phyloP scores from a whole-genome alignment of 768 basidiomycete species.

The Agrocybe praecox region DNA sequence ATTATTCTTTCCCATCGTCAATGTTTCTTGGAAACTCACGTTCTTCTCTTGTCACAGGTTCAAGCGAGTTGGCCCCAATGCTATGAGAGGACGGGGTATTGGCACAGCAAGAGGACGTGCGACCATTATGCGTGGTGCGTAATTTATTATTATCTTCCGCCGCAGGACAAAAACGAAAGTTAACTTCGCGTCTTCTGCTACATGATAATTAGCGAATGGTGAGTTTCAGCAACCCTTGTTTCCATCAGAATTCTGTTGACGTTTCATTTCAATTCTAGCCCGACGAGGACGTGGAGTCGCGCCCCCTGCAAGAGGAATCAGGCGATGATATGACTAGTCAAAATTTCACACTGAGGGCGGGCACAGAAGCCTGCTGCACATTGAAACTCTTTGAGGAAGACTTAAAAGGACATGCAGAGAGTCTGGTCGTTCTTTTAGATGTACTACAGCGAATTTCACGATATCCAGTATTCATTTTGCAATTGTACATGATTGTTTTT shows the following conservation, averaged over 20 bases:
- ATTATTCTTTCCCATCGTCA: not conserved
- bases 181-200: slow-evolving; percentile 16
- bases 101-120: slow-evolving; percentile 98
- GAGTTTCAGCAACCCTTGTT: slow-evolving; percentile 21
- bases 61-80: slow-evolving; percentile 97
- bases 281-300: slow-evolving; percentile 85
- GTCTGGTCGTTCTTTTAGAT: not conserved
- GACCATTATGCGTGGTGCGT: slow-evolving; percentile 95
- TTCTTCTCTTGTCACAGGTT: slow-evolving; percentile 63
- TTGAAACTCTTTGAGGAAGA: not conserved
- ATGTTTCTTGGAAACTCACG: slow-evolving; percentile 9
- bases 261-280: slow-evolving; percentile 43
- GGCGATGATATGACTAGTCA: slow-evolving; percentile 55
- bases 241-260: slow-evolving; percentile 12
- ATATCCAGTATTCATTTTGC: not conserved
- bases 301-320: slow-evolving; percentile 75
- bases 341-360: not conserved
- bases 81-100: slow-evolving; percentile 98
- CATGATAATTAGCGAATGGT: slow-evolving; percentile 69
- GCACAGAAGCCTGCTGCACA: not conserved
- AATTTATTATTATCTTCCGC: slow-evolving; percentile 5
- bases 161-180: slow-evolving; percentile 8
- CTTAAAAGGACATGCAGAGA: not conserved
- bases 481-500: not conserved
- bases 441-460: not conserved